A percentile compares a stretch with the other conserved stretches of the same genome.
These are phyloP conservation scores for Naganishia friedmannii DNA, from an alignment of 768 basidiomycete genomes.

Conservation along the genomic window DNA sequence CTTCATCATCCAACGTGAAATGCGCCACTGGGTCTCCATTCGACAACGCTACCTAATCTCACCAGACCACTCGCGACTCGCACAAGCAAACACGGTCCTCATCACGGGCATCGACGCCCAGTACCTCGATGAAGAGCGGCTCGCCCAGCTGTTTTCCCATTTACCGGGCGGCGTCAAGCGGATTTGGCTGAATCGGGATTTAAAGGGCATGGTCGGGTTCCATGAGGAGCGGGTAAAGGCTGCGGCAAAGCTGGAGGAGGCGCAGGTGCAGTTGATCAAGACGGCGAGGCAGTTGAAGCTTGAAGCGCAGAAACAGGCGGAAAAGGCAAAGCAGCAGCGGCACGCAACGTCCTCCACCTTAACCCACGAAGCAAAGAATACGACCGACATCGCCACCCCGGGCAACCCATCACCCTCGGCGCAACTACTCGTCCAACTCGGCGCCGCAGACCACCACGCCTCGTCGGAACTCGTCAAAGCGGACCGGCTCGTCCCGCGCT, in stretches of 20 bases:
- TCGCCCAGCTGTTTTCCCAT: conserved; percentile 68
- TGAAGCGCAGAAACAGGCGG: conserved; percentile 57
- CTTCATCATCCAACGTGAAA: conserved; percentile 75
- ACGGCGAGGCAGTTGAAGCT: conserved; percentile 73
- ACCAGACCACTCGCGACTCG: conserved; percentile 67
- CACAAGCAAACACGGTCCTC: conserved; percentile 86
- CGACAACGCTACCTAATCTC: conserved; percentile 81
- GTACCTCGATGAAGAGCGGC: conserved; percentile 68
- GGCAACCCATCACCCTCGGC: conserved; percentile 25
- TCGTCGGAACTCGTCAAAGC: conserved; percentile 51
- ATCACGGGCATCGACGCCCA: conserved; percentile 80
- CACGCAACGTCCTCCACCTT: conserved; percentile 42
- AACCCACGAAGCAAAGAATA: conserved; percentile 35
- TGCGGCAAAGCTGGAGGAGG: conserved; percentile 75
- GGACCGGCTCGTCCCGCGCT: conserved; percentile 65
- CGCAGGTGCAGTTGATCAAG: conserved; percentile 73
- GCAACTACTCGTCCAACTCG: conserved; percentile 20
- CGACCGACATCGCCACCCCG: conserved; percentile 29
- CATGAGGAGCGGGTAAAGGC: conserved; percentile 73
- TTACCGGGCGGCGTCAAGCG: conserved; percentile 86
- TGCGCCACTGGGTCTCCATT: conserved; percentile 71
- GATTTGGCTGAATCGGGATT: conserved; percentile 87
- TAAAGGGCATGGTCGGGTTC: conserved; percentile 79
- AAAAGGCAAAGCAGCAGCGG: conserved; percentile 56
- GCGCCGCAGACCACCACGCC: conserved; percentile 23